Evolutionary conservation across 2,329 filamentous ascomycete genomes (phyloP), one percentile per base, ranked within the genome.

Genomic region (Xylariaceae sp.): DNA sequence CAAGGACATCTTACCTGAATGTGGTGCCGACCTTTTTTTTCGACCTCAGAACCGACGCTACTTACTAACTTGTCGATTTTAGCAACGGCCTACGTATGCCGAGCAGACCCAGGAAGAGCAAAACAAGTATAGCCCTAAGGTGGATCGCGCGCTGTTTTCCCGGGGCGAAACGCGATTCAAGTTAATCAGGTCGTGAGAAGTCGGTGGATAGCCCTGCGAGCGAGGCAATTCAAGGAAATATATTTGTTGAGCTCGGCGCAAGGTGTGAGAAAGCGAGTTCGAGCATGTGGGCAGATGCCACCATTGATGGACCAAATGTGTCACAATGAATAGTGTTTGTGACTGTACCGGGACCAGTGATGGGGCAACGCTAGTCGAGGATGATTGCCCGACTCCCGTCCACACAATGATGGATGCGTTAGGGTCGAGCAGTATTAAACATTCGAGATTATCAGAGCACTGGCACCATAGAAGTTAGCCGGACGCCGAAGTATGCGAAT

Each of bases 371-470:
- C 51, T 49, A 53, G 53, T 56, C 55, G 53, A 61, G 50, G 54
- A 57, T 58, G 54, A 53, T 52, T 57, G 53, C 52, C 43, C 48
- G 43, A 53, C 34, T 37, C 59, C 47, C 45, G 47, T 48, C 46
- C 44, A 55, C 49, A 58, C 36, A 63, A 48, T 39, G 51, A 51
- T 44, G 30, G 29, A 42, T 37, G 46, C 39, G 52, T 61, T 49
- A 62, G 49, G 57, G 19, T 43, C 57, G 58, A 57, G 55, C 57
- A 63, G 62, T 54, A 67, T 67, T 65, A 67, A 65, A 64, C 61
- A 66, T 66, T 63, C 64, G 59, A 64, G 58, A 66, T 66, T 67
- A 67, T 60, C 65, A 63, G 54, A 48, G 57, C 57, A 65, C 64
- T 65, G 53, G 54, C 26, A 58, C 62, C 46, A 54, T 49, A 47